These are phyloP conservation scores for Aspergillus indologenus DNA, from an alignment of 495 filamentous ascomycete genomes.

Conservation along the genomic window DNA sequence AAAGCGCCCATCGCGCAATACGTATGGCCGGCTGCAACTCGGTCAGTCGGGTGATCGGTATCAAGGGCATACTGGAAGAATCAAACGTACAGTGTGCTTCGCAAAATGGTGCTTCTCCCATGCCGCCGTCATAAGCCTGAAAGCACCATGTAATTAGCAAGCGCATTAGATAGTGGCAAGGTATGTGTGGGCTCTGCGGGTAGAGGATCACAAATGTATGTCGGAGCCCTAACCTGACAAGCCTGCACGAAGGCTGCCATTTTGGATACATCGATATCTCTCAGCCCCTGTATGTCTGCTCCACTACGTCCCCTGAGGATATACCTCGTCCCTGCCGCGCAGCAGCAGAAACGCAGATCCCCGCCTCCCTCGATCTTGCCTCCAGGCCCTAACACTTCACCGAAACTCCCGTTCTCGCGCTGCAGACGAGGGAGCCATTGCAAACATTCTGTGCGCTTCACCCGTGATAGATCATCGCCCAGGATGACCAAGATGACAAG, in stretches of 20 bases:
- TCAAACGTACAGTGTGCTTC: conserved; percentile 77
- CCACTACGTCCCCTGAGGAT: conserved; percentile 62
- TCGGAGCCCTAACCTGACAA: conserved; percentile 53
- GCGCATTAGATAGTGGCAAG: not conserved
- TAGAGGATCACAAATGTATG: not conserved
- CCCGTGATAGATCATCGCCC: conserved; percentile 65
- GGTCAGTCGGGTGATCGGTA: not conserved
- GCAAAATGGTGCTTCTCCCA: conserved; percentile 73
- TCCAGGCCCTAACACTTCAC: conserved; percentile 64
- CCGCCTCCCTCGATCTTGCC: conserved; percentile 69
- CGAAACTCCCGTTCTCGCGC: conserved; percentile 84
- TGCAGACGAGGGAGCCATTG: conserved; percentile 75
- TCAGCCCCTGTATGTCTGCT: conserved; percentile 50
- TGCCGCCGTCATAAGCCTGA: conserved; percentile 82
- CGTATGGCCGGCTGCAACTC: conserved; percentile 69
- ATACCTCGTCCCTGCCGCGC: conserved; percentile 76
- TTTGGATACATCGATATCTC: conserved; percentile 72
- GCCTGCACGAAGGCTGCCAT: conserved; percentile 68
- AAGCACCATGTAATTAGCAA: conserved; percentile 17
- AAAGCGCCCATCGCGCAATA: conserved; percentile 80
- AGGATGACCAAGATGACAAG: conserved; percentile 70
- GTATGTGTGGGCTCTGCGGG: conserved; percentile 7
- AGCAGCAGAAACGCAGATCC: conserved; percentile 85
- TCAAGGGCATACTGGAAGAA: not conserved
- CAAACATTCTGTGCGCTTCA: conserved; percentile 66